phyloP scores from a whole-genome alignment of 108 stramenopile species.

The Fragilariopsis cylindrus region DNA sequence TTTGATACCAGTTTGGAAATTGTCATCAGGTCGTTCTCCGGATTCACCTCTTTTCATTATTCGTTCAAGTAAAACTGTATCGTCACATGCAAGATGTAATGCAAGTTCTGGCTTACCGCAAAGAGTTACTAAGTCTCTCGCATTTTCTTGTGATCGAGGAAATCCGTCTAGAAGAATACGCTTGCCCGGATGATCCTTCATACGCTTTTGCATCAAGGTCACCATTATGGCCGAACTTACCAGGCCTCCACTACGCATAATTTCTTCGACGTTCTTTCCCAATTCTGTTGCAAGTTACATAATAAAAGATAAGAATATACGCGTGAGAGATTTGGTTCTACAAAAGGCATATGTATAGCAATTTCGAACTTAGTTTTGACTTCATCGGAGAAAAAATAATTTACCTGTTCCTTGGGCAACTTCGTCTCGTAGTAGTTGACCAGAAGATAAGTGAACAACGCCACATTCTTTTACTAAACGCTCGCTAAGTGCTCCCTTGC shows the following conservation, averaged over 20 bases:
- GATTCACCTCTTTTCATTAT: slow-evolving; percentile 45
- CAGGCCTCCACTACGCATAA: slow-evolving; percentile 81
- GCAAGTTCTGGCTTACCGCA: slow-evolving; percentile 69
- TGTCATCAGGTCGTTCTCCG: slow-evolving; percentile 63
- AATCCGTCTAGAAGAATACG: slow-evolving; percentile 83
- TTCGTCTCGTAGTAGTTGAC: slow-evolving; percentile 89
- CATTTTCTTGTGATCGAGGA: slow-evolving; percentile 73
- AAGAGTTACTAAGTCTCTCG: slow-evolving; percentile 54
- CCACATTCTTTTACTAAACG: slow-evolving; percentile 70
- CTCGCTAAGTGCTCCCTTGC: slow-evolving; percentile 85
- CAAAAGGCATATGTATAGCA: background rate
- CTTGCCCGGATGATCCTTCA: slow-evolving; percentile 73
- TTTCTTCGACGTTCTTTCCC: slow-evolving; percentile 76
- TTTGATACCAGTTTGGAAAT: slow-evolving; percentile 66
- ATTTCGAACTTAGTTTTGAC: background rate
- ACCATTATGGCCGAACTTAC: slow-evolving; percentile 77
- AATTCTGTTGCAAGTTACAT: slow-evolving; percentile 25
- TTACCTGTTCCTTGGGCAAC: slow-evolving; percentile 63
- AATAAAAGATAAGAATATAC: background rate
- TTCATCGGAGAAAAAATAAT: background rate
- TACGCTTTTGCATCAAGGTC: slow-evolving; percentile 72
- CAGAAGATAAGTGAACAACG: slow-evolving; percentile 87
- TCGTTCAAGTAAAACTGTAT: slow-evolving; percentile 66
- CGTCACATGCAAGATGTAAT: slow-evolving; percentile 70
- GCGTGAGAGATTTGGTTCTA: background rate